Percentiles rank a stretch among this genome's conserved stretches.
These are phyloP conservation scores for Narthecium ossifragum DNA, from an alignment of 106 monocot species.

Conservation along the genomic window DNA sequence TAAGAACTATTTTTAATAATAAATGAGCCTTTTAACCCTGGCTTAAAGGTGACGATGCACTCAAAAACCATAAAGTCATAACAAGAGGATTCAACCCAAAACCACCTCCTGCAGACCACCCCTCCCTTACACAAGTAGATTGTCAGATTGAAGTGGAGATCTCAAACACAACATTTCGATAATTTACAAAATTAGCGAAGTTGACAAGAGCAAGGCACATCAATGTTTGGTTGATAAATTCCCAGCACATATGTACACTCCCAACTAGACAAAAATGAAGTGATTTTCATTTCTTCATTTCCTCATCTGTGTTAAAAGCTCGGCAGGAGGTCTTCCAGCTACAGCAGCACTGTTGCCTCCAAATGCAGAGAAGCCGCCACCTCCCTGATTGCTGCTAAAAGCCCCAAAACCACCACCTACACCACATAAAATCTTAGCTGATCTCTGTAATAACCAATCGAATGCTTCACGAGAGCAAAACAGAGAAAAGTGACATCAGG, in stretches of 20 bases:
- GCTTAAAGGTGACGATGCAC: too few relatives aligned
- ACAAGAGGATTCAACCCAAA: too few relatives aligned
- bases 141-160: too few relatives aligned
- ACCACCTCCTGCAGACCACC: too few relatives aligned
- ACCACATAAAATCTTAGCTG: not conserved
- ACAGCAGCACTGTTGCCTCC: slow-evolving; percentile 29
- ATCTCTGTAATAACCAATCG: not conserved
- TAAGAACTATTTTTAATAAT: too few relatives aligned
- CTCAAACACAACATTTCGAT: too few relatives aligned
- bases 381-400: slow-evolving; percentile 42
- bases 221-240: not conserved
- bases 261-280: not conserved
- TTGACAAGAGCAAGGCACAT: not conserved
- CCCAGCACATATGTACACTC: too few relatives aligned
- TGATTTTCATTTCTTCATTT: slow-evolving; percentile 23
- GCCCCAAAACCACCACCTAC: slow-evolving; percentile 87
- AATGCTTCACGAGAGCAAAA: not conserved
- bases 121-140: too few relatives aligned
- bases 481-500: not conserved
- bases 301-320: slow-evolving; percentile 84
- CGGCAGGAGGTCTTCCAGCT: slow-evolving; percentile 57
- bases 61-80: too few relatives aligned
- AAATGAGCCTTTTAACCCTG: too few relatives aligned
- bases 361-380: slow-evolving; percentile 57
- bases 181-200: not conserved